Conservation (phyloP, 1,284 basidiomycete species). For the Marasmius sp. region DNA sequence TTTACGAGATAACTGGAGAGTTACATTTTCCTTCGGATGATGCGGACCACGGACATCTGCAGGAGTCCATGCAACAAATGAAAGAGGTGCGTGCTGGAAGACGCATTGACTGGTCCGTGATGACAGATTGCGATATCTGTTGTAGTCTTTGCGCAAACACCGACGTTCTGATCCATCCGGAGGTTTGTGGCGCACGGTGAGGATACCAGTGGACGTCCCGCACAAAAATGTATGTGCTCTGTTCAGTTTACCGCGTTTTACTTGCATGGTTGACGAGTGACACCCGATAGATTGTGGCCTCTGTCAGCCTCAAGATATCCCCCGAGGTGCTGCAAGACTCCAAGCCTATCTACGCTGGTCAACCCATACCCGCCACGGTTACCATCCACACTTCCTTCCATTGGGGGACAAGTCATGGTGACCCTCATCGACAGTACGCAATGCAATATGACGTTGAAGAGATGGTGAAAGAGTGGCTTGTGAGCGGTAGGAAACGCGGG, state of each 20-base stretch:
- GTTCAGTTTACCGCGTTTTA: neutral
- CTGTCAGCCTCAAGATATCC: constrained; percentile 56
- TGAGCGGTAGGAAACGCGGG: constrained; percentile 78
- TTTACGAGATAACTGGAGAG: constrained; percentile 69
- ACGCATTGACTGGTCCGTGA: constrained; percentile 1
- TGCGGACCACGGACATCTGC: constrained; percentile 35
- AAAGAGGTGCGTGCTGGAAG: constrained; percentile 35
- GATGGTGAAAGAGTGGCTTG: constrained; percentile 75
- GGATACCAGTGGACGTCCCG: constrained; percentile 82
- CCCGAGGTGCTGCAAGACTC: constrained; percentile 20
- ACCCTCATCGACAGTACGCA: constrained; percentile 42
- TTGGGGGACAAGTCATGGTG: constrained; percentile 58
- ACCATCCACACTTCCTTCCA: constrained; percentile 70
- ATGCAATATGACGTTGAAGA: constrained; percentile 80
- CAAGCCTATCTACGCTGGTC: constrained; percentile 70
- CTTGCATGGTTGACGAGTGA: constrained; percentile 1
- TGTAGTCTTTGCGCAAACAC: constrained; percentile 42
- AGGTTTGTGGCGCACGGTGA: constrained; percentile 65
- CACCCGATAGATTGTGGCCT: constrained; percentile 60
- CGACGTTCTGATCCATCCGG: constrained; percentile 35
- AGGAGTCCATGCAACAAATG: constrained; percentile 35
- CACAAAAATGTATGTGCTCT: constrained; percentile 63
- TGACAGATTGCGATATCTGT: constrained; percentile 2
- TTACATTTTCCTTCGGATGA: constrained; percentile 51
- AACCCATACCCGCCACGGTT: constrained; percentile 67